Conservation (phyloP, 371 early-diverging fungal species). For the Mortierella sp. region DNA sequence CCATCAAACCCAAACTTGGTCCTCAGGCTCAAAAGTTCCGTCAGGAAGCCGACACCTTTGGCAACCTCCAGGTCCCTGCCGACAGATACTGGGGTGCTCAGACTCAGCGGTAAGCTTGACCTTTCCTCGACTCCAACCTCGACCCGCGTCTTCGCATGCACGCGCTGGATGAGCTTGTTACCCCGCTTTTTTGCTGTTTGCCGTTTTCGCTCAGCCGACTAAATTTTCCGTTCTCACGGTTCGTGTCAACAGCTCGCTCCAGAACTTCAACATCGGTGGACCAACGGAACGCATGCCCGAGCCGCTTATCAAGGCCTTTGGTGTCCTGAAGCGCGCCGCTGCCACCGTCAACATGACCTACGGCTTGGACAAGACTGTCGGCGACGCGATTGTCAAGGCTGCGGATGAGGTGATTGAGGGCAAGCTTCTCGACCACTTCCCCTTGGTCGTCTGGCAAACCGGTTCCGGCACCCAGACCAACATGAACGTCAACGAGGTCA, state of each 20-base stretch:
- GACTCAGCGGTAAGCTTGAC: constrained; percentile 83
- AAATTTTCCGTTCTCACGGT: background rate
- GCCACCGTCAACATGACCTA: constrained; percentile 92
- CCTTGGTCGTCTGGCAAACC: constrained; percentile 96
- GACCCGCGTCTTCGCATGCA: background rate
- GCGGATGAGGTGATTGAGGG: constrained; percentile 91
- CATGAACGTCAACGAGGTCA: constrained; percentile 95
- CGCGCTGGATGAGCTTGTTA: too few relatives aligned
- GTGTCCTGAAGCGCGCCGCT: constrained; percentile 92
- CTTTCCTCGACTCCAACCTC: background rate
- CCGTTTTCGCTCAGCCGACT: background rate
- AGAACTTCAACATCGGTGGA: constrained; percentile 97
- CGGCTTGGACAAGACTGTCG: constrained; percentile 80
- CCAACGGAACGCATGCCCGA: constrained; percentile 92
- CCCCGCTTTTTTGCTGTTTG: constrained; percentile 32
- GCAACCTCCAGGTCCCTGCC: constrained; percentile 91
- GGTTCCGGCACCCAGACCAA: constrained; percentile 98
- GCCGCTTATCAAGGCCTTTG: constrained; percentile 92
- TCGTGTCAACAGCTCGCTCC: constrained; percentile 65
- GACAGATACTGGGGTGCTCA: constrained; percentile 98
- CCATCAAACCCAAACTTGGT: constrained; percentile 19
- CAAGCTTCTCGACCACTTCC: constrained; percentile 90
- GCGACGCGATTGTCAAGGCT: constrained; percentile 88
- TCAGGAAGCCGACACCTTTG: constrained; percentile 93
- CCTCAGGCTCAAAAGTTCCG: constrained; percentile 70